A percentile compares a stretch with the other conserved stretches of the same genome.
These are phyloP conservation scores for Suillus clintonianus DNA, from an alignment of 768 basidiomycete genomes.

Conservation along the genomic window DNA sequence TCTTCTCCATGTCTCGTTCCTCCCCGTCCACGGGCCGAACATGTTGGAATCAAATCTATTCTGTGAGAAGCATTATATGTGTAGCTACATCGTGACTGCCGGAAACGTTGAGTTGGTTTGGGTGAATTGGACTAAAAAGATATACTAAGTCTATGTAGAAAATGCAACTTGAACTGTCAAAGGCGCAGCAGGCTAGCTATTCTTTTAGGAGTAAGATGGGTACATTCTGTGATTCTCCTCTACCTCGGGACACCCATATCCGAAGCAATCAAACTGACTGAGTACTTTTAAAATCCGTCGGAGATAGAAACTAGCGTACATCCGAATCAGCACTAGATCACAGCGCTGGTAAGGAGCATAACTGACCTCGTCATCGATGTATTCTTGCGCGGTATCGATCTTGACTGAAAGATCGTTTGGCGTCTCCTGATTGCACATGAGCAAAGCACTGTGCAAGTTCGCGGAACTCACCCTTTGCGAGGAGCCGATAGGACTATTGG, in stretches of 20 bases:
- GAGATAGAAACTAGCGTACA: not conserved
- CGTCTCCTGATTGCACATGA: constrained; percentile 10
- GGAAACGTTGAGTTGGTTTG: not conserved
- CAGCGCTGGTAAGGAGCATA: not conserved
- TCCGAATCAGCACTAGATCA: not conserved
- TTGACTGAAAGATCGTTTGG: constrained; percentile 61
- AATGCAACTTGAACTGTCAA: not conserved
- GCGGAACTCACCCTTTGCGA: constrained; percentile 12
- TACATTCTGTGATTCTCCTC: not conserved
- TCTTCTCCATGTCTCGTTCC: not conserved
- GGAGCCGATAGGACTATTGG: constrained; percentile 5
- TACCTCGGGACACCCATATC: not conserved
- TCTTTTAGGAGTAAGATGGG: not conserved
- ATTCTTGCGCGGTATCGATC: constrained; percentile 61
- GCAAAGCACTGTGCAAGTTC: not conserved
- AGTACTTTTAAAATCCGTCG: not conserved
- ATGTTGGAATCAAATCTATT: not conserved
- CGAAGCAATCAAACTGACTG: not conserved
- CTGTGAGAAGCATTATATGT: not conserved
- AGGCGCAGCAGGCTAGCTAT: not conserved
- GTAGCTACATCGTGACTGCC: not conserved
- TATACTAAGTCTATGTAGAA: not conserved
- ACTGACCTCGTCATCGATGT: constrained; percentile 39
- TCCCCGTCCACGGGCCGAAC: not conserved
- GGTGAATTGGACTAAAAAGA: not conserved